Conservation (phyloP, 2,329 filamentous ascomycete genomes). For the Cladosporium colombiae region DNA sequence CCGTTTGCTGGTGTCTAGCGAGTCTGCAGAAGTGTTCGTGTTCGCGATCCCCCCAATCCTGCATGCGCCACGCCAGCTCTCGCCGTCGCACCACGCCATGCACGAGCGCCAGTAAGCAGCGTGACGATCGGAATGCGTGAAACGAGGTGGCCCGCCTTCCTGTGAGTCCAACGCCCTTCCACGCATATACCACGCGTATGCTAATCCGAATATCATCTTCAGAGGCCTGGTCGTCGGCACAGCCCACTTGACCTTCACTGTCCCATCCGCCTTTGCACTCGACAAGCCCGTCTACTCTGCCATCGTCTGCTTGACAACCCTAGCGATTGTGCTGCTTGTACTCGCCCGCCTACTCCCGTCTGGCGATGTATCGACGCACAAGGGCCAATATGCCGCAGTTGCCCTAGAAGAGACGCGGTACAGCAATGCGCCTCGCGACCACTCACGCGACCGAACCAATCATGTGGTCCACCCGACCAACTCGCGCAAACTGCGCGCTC, state of each 20-base stretch:
- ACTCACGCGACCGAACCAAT: constrained; percentile 25
- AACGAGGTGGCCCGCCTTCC: constrained; percentile 17
- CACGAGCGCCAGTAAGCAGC: background rate
- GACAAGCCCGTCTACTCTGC: constrained; percentile 50
- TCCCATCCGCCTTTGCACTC: constrained; percentile 35
- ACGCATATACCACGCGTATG: background rate
- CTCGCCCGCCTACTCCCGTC: constrained; percentile 38
- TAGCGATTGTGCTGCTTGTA: constrained; percentile 42
- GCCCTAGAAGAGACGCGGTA: constrained; percentile 34
- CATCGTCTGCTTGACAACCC: constrained; percentile 44
- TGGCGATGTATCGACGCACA: constrained; percentile 25
- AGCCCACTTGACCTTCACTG: constrained; percentile 27
- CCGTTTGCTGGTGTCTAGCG: background rate
- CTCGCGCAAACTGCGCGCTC: constrained; percentile 31
- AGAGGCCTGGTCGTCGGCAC: constrained; percentile 36
- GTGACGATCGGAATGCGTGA: constrained; percentile 2
- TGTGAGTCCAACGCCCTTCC: constrained; percentile 12
- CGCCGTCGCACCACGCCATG: background rate
- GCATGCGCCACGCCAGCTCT: background rate
- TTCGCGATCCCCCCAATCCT: background rate
- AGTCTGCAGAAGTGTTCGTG: background rate
- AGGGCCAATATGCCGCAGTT: constrained; percentile 30
- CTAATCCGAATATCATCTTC: background rate
- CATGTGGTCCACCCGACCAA: constrained; percentile 30
- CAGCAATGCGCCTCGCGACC: constrained; percentile 23